phyloP scores from a whole-genome alignment of 2,329 filamentous ascomycete species.

The Aspergillus quadrilineatus region DNA sequence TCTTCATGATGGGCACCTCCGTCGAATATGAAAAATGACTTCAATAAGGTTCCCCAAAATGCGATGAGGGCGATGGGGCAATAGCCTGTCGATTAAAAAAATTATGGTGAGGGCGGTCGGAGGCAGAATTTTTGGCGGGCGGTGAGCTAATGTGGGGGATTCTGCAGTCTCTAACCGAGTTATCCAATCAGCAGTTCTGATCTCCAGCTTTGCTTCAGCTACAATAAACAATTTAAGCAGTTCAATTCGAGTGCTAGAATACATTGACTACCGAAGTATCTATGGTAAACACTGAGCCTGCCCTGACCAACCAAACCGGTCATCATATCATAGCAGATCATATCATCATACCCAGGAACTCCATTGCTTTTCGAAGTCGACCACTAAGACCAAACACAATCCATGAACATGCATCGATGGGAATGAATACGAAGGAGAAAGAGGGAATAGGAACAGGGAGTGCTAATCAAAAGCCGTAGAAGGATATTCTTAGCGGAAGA shows the following conservation, averaged over 20 bases:
- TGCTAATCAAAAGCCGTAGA: slow-evolving; percentile 9
- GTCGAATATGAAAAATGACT: slow-evolving; percentile 23
- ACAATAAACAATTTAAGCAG: neutral
- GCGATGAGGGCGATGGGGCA: slow-evolving; percentile 20
- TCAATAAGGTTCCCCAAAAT: slow-evolving; percentile 20
- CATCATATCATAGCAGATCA: slow-evolving; percentile 21
- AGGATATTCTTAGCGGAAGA: slow-evolving; percentile 7
- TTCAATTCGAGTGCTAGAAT: slow-evolving; percentile 12
- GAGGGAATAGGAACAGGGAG: slow-evolving; percentile 15
- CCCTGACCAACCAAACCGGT: slow-evolving; percentile 21
- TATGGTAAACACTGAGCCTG: slow-evolving; percentile 26
- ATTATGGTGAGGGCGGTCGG: slow-evolving; percentile 10
- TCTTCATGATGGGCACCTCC: slow-evolving; percentile 53
- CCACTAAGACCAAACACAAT: slow-evolving; percentile 21
- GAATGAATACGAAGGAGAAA: slow-evolving; percentile 18
- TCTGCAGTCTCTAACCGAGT: slow-evolving; percentile 15
- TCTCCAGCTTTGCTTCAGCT: neutral
- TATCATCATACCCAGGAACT: slow-evolving; percentile 32
- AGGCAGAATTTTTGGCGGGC: slow-evolving; percentile 17
- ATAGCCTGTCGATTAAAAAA: slow-evolving; percentile 10
- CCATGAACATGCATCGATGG: slow-evolving; percentile 20
- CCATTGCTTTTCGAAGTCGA: slow-evolving; percentile 34
- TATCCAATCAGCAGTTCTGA: neutral
- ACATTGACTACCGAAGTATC: slow-evolving; percentile 23
- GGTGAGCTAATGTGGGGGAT: slow-evolving; percentile 15